phyloP scores from a whole-genome alignment of 176 grass and related monocot species.

The Avena sativa region DNA sequence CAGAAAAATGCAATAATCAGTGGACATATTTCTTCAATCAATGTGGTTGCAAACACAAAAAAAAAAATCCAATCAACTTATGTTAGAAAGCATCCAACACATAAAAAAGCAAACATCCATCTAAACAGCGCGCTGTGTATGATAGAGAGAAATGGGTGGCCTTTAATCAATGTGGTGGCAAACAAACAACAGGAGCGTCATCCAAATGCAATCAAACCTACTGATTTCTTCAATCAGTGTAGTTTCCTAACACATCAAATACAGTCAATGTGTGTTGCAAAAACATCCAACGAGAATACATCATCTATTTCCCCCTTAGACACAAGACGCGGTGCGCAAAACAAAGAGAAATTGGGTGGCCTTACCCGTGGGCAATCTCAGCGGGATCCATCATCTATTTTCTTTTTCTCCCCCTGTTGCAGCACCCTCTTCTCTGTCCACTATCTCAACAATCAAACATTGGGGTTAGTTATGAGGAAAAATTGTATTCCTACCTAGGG shows the following conservation, averaged over 20 bases:
- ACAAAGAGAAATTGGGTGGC: background rate
- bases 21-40: background rate
- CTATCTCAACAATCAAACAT: too few relatives aligned
- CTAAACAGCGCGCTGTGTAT: background rate
- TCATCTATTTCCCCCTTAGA: too few relatives aligned
- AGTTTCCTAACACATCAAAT: too few relatives aligned
- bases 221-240: too few relatives aligned
- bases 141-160: background rate
- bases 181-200: too few relatives aligned
- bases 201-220: too few relatives aligned
- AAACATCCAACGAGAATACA: background rate
- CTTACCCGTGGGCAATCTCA: background rate
- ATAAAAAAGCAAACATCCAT: background rate
- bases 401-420: background rate
- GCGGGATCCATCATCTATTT: background rate
- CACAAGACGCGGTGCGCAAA: too few relatives aligned
- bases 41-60: background rate
- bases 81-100: background rate
- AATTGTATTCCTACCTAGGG: too few relatives aligned
- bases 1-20: background rate
- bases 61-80: too few relatives aligned
- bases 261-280: background rate
- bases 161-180: background rate
- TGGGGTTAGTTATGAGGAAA: too few relatives aligned
- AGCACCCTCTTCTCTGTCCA: background rate